Evolutionary conservation across 345 rosid genomes (phyloP), one percentile per base, ranked within the genome.

Genomic region (Camelina laxa): DNA sequence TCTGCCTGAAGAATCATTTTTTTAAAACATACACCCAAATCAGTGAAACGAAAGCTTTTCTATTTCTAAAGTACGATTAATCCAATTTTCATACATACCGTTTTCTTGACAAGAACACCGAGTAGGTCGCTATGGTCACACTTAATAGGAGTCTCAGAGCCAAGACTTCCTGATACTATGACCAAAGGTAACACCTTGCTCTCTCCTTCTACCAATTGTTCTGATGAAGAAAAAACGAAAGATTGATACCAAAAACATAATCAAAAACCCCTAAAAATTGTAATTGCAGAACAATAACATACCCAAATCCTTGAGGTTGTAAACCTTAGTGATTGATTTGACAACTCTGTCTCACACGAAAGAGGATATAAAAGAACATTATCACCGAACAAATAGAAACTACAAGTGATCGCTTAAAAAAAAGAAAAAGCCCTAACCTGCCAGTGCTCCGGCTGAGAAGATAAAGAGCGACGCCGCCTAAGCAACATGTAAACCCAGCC

Each of bases 371-470:
- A 2, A 44, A 39, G 9, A 50, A 9, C n/a, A 49, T 24, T 8
- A 17, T 3, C 33, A 55, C 9, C 6, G 22, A 48, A 47, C 10
- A 47, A n/a, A 0, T 0, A n/a, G 2, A 42, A n/a, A 45, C 3
- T 9, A 60, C 48, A 61, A 58, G 24, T 16, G 15, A 39, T 19
- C 60, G 20, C 4, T n/a, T n/a, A n/a, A 36, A 53, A 16, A n/a
- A 31, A 11, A 21, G 15, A 51, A 50, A 38, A 58, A 14, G 4
- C 55, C 30, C 66, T 24, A 27, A 88, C 97, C 96, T 89, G 75
- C 90, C 92, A 21, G 90, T 87, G 74, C 87, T 83, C 72, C 90
- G 80, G 72, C 97, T 96, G 45, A 93, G 96, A 24, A 93, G 80
- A 77, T 86, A 89, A 13, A 89, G 85, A 21, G 92, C 91, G 47